Evolutionary conservation across 257 asterid species (phyloP), one percentile per base, ranked within the genome.

Genomic region (Nicotiana noctiflora): DNA sequence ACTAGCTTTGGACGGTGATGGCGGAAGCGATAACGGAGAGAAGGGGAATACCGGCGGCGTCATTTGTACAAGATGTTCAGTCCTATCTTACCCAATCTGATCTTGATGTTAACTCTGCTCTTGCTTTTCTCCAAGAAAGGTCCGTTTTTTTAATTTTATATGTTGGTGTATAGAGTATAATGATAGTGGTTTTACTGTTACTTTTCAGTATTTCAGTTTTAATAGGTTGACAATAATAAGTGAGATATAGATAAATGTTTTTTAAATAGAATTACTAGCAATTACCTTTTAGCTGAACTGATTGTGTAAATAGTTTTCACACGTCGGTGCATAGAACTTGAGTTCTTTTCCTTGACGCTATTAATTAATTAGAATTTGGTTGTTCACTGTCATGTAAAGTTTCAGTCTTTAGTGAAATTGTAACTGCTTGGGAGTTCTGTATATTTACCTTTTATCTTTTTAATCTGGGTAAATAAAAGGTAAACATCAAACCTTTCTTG

Each of bases 101-200:
- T 75, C 95, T 92, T 68, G 97, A 92, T 63, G 97, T 86, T 79
- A 93, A 89, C 86, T 89, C 97, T 17, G 91, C 97, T 61, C 96
- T 95, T 61, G 90, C 97, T 13, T 91, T 92, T 88, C 87, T 95
- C 76, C 98, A 93, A 89, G 98, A 95, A 84, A 95, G 99, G 99
- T 95, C 8, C 13, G 12, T 60, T 66, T 25, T n/a, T 34, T 64
- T 6, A 1, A 31, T 3, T 66, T 18, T 17, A 14, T 55, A 8
- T 25, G 12, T 21, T 59, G 63, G 63, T 19, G 64, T 19, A 61
- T 61, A 4, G 37, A 61, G 67, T 11, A 61, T 61, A 61, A 4
- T 61, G 67, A 6, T 11, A 23, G 34, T 61, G 34, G 8, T 12
- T 61, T 10, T 61, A 61, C 1, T 67, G 53, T 18, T 34, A 34